These are phyloP conservation scores for Brassica incana DNA, from an alignment of 345 rosid species.

Conservation along the genomic window DNA sequence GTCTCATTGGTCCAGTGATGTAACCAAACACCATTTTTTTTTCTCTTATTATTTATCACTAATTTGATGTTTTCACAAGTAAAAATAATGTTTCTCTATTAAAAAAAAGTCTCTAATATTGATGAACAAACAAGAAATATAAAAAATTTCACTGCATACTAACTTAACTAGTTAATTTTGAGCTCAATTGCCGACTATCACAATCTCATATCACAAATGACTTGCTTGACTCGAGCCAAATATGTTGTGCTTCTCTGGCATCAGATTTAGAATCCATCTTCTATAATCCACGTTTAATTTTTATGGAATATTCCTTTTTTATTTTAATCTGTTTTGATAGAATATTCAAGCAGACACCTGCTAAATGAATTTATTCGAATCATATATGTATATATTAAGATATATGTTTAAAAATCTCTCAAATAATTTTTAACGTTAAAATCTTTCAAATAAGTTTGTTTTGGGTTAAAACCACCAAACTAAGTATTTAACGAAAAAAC, in stretches of 20 bases:
- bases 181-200: not conserved
- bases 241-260: not conserved
- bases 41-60: no score
- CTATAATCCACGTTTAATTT: not conserved
- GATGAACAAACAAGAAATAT: not conserved
- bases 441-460: no score
- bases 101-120: not conserved
- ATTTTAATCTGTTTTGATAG: not conserved
- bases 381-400: not conserved
- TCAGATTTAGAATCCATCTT: not conserved
- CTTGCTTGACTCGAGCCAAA: not conserved
- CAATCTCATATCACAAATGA: not conserved
- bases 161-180: not conserved
- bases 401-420: no score
- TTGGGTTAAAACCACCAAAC: no score
- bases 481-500: no score
- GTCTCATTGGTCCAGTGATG: constrained; percentile 16
- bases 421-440: no score
- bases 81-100: not conserved
- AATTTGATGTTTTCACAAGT: not conserved
- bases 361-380: not conserved
- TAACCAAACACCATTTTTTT: not conserved
- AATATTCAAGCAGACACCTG: not conserved
- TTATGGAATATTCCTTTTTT: not conserved
- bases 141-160: not conserved